Evolutionary conservation across 2,329 filamentous ascomycete genomes (phyloP).

Genomic region (Exophiala sideris): DNA sequence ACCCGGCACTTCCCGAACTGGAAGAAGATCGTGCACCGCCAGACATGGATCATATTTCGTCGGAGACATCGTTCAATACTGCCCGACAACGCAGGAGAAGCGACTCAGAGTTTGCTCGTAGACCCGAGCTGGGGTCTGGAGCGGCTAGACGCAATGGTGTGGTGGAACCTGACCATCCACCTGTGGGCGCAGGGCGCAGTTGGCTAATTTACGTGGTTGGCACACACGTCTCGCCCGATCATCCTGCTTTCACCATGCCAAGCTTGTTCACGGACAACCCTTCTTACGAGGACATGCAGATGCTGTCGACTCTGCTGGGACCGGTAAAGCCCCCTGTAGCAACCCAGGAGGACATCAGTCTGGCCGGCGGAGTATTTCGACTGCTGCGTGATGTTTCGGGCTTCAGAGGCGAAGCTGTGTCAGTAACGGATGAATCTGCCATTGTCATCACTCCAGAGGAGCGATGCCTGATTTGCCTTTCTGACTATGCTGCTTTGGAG

Average conservation of each 20-base stretch:
- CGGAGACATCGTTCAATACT: conserved; percentile 43
- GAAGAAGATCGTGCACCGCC: conserved; percentile 38
- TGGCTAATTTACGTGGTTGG: conserved; percentile 72
- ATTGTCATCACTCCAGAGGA: conserved; percentile 43
- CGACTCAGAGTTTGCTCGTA: conserved; percentile 56
- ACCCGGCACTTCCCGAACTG: conserved; percentile 37
- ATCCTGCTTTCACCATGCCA: conserved; percentile 66
- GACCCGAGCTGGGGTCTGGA: conserved; percentile 58
- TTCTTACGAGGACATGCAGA: conserved; percentile 70
- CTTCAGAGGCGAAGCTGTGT: conserved; percentile 48
- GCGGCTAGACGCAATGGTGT: conserved; percentile 62
- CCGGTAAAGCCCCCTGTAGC: conserved; percentile 68
- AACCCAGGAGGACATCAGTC: conserved; percentile 60
- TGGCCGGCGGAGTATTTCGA: conserved; percentile 59
- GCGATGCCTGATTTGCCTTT: conserved; percentile 64
- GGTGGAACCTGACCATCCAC: conserved; percentile 55
- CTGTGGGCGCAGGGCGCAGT: conserved; percentile 54
- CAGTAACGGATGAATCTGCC: conserved; percentile 35
- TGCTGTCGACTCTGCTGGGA: conserved; percentile 63
- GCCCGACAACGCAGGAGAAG: conserved; percentile 55
- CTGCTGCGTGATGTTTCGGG: conserved; percentile 45
- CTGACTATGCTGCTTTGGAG: conserved; percentile 62
- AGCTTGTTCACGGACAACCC: conserved; percentile 67
- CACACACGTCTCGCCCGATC: conserved; percentile 66
- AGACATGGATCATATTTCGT: conserved; percentile 10